Percentiles rank a stretch among this genome's conserved stretches.
Evolutionary conservation across 495 filamentous ascomycete species (phyloP).

Genomic region (Bacidia gigantensis): DNA sequence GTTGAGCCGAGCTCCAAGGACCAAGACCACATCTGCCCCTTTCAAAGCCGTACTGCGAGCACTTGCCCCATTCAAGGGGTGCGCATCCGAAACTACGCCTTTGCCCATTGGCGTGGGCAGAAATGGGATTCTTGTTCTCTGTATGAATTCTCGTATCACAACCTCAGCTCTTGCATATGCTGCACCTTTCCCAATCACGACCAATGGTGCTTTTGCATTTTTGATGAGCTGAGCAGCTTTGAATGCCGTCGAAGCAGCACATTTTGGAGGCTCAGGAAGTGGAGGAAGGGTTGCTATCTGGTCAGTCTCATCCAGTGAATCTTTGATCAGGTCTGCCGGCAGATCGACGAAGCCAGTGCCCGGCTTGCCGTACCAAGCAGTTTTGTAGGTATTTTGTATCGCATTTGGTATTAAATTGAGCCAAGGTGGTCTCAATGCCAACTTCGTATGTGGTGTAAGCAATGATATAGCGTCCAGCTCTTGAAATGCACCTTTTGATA

Average conservation of each 20-base stretch:
- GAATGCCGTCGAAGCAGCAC: slow-evolving; percentile 28
- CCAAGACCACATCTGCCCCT: slow-evolving; percentile 43
- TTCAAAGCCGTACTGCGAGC: slow-evolving; percentile 45
- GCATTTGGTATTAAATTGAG: slow-evolving; percentile 36
- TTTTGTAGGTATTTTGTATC: slow-evolving; percentile 41
- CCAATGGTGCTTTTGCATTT: slow-evolving; percentile 37
- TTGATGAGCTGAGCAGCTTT: slow-evolving; percentile 35
- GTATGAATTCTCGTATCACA: slow-evolving; percentile 34
- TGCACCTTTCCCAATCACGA: slow-evolving; percentile 49
- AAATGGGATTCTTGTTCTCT: slow-evolving; percentile 41
- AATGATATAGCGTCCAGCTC: slow-evolving; percentile 47
- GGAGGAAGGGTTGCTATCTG: slow-evolving; percentile 10
- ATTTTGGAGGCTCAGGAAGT: slow-evolving; percentile 29
- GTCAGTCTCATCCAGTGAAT: slow-evolving; percentile 16
- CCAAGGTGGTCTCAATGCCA: slow-evolving; percentile 36
- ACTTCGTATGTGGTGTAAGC: slow-evolving; percentile 45
- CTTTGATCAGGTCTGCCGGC: slow-evolving; percentile 48
- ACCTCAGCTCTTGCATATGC: slow-evolving; percentile 43
- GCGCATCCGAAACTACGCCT: slow-evolving; percentile 44
- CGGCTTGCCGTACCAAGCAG: slow-evolving; percentile 43
- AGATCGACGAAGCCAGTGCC: slow-evolving; percentile 48
- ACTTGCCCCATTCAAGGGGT: slow-evolving; percentile 40
- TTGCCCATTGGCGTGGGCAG: slow-evolving; percentile 54
- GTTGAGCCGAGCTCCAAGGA: slow-evolving; percentile 48
- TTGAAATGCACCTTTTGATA: slow-evolving; percentile 47